A percentile compares a stretch with the other conserved stretches of the same genome.
Conservation (phyloP, 495 filamentous ascomycete genomes). For the Penicillium diatomitis region DNA sequence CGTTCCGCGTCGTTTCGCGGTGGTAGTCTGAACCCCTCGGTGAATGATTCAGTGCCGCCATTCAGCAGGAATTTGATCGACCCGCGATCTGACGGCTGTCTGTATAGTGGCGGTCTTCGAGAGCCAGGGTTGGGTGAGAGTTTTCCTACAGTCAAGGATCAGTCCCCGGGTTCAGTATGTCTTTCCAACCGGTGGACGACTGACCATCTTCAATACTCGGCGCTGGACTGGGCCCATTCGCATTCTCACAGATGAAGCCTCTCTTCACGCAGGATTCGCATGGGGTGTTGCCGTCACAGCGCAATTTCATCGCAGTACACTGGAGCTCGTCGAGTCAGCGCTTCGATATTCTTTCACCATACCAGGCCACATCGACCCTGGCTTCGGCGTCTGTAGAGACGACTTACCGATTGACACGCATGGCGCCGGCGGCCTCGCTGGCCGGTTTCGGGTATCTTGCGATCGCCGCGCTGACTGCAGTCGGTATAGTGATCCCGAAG, state of each 20-base stretch:
- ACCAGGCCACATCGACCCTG: neutral
- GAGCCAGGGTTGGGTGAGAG: constrained; percentile 5
- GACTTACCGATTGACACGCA: constrained; percentile 38
- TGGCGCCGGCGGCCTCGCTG: constrained; percentile 38
- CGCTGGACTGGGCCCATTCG: neutral
- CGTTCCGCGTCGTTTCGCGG: constrained; percentile 31
- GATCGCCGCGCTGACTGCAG: constrained; percentile 33
- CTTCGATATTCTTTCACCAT: neutral
- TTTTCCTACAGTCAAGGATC: constrained; percentile 4
- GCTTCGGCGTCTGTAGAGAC: neutral
- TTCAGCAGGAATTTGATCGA: constrained; percentile 43
- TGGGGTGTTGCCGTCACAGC: constrained; percentile 39
- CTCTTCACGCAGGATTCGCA: constrained; percentile 40
- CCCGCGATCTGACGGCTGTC: constrained; percentile 31
- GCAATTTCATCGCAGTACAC: constrained; percentile 46
- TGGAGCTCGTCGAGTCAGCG: constrained; percentile 1
- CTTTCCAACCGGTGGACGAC: neutral
- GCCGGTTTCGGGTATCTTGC: constrained; percentile 35
- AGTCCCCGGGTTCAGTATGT: neutral
- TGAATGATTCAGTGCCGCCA: constrained; percentile 38
- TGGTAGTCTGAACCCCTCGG: constrained; percentile 34
- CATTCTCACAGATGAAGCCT: constrained; percentile 34
- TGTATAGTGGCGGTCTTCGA: constrained; percentile 6
- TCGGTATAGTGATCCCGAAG: constrained; percentile 38
- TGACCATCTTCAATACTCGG: constrained; percentile 13